A percentile compares a stretch with the other conserved stretches of the same genome.
phyloP scores from a whole-genome alignment of 257 asterid genomes.

The Lycium barbarum region DNA sequence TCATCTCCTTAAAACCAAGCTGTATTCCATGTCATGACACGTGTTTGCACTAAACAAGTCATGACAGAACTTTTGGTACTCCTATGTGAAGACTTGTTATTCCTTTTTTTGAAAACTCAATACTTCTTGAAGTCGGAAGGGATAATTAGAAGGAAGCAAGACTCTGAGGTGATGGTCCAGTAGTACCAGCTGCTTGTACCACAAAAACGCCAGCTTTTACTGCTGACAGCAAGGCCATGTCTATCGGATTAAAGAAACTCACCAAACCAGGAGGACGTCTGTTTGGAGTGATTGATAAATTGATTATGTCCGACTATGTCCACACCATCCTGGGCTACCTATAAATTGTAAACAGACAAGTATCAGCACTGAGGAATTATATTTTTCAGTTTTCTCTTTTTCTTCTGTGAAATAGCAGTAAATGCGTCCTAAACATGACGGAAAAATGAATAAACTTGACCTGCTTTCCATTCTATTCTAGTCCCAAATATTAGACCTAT shows the following conservation, averaged over 20 bases:
- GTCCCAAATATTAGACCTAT: background rate
- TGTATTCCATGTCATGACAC: too few relatives aligned
- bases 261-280: conserved; percentile 97
- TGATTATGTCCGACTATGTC: conserved; percentile 89
- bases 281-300: conserved; percentile 93
- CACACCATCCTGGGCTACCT: conserved; percentile 97
- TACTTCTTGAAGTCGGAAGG: too few relatives aligned
- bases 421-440: background rate
- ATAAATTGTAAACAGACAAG: conserved; percentile 30
- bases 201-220: conserved; percentile 81
- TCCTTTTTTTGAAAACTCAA: too few relatives aligned
- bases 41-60: too few relatives aligned
- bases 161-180: too few relatives aligned
- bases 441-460: background rate
- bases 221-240: conserved; percentile 94
- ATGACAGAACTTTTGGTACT: too few relatives aligned
- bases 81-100: too few relatives aligned
- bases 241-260: conserved; percentile 92
- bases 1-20: too few relatives aligned
- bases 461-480: background rate
- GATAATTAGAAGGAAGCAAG: too few relatives aligned
- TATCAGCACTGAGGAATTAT: background rate
- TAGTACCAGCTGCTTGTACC: conserved; percentile 97
- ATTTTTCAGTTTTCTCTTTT: too few relatives aligned
- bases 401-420: too few relatives aligned